phyloP scores from a whole-genome alignment of 2,329 filamentous ascomycete genomes.

The Colletotrichum sp. region DNA sequence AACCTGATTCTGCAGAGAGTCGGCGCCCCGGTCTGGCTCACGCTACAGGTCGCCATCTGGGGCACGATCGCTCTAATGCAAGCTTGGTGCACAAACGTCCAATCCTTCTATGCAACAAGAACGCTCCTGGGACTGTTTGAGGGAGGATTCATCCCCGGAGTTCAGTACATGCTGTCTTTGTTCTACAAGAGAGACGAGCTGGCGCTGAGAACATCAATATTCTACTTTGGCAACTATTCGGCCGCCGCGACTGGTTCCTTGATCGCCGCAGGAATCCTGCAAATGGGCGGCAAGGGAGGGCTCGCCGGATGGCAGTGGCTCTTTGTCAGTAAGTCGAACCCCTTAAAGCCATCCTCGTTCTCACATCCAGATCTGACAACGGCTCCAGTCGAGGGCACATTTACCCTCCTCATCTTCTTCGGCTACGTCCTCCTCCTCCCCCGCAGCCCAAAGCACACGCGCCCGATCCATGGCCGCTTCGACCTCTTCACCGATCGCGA shows the following conservation, averaged over 20 bases:
- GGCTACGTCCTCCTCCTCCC: conserved; percentile 11
- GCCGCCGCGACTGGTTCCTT: conserved; percentile 22
- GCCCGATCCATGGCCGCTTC: conserved; percentile 9
- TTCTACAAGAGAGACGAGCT: conserved; percentile 35
- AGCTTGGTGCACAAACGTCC: conserved; percentile 28
- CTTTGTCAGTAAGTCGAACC: neutral
- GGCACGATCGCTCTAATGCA: conserved; percentile 32
- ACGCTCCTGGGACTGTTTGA: conserved; percentile 35
- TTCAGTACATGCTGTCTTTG: conserved; percentile 33
- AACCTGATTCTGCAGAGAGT: conserved; percentile 39
- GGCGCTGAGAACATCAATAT: conserved; percentile 37
- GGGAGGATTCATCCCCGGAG: conserved; percentile 36
- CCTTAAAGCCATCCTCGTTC: neutral
- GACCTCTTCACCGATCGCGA: conserved; percentile 10
- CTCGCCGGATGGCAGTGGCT: conserved; percentile 23
- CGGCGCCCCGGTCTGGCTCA: conserved; percentile 22
- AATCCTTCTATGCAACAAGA: conserved; percentile 28
- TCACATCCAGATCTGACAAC: neutral
- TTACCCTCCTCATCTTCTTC: conserved; percentile 13
- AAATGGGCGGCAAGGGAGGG: conserved; percentile 1
- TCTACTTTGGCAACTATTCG: conserved; percentile 49
- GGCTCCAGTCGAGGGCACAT: neutral
- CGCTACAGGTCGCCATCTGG: conserved; percentile 31
- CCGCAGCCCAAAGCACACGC: conserved; percentile 1
- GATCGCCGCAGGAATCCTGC: conserved; percentile 16